Percentiles rank a stretch among this genome's conserved stretches.
These are phyloP conservation scores for Backusella parvicylindrica DNA, from an alignment of 192 early-diverging fungal species.

Conservation along the genomic window DNA sequence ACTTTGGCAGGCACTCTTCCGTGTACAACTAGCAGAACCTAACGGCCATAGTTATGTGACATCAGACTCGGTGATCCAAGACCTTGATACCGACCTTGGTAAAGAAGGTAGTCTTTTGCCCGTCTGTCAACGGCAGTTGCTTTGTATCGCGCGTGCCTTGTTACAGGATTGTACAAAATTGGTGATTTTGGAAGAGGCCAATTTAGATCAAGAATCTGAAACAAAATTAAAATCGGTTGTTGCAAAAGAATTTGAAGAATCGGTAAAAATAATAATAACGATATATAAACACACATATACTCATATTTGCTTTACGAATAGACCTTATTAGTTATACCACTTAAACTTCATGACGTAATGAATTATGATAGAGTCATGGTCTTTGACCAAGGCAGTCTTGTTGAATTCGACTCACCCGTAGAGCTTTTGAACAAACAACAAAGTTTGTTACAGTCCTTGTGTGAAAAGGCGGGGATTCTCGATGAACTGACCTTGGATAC, in stretches of 20 bases:
- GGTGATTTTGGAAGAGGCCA: constrained; percentile 85
- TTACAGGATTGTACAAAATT: constrained; percentile 41
- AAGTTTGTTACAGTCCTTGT: constrained; percentile 75
- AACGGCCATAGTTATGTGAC: neutral
- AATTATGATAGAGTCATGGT: constrained; percentile 56
- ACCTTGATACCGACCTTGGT: constrained; percentile 34
- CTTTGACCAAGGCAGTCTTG: constrained; percentile 73
- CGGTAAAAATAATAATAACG: constrained; percentile 32
- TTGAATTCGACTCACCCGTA: constrained; percentile 75
- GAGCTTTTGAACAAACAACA: constrained; percentile 59
- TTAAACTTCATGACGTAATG: constrained; percentile 46
- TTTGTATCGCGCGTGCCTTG: constrained; percentile 47
- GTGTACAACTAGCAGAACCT: constrained; percentile 48
- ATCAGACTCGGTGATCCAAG: neutral
- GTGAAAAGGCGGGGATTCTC: constrained; percentile 63
- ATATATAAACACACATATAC: neutral
- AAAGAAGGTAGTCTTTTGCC: constrained; percentile 31
- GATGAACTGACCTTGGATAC: constrained; percentile 17
- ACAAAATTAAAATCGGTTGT: constrained; percentile 78
- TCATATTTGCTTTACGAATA: no score
- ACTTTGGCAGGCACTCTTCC: constrained; percentile 69
- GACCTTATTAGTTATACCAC: constrained; percentile 51
- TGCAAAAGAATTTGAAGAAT: constrained; percentile 66
- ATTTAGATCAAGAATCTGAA: constrained; percentile 79
- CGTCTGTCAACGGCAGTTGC: constrained; percentile 40